A percentile compares a stretch with the other conserved stretches of the same genome.
Evolutionary conservation across 2,329 filamentous ascomycete genomes (phyloP).

Genomic region (Diplodia sapinea): DNA sequence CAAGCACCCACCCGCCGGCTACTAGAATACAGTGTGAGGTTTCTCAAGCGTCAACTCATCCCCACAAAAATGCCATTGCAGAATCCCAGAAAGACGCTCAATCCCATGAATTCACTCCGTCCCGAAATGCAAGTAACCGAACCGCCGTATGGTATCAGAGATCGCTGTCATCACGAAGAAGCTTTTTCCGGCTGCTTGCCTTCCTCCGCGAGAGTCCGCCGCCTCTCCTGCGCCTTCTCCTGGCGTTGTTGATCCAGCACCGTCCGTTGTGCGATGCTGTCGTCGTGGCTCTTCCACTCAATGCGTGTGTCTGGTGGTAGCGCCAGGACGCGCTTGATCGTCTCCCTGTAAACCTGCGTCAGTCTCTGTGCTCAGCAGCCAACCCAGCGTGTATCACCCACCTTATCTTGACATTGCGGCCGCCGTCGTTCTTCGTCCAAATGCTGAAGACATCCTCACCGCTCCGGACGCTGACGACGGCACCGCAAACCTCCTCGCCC

Average conservation of each 20-base stretch:
- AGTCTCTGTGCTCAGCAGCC: neutral
- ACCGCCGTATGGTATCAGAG: slow-evolving; percentile 31
- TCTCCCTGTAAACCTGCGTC: slow-evolving; percentile 69
- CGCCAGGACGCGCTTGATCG: slow-evolving; percentile 85
- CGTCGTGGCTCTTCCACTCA: slow-evolving; percentile 94
- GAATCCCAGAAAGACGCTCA: slow-evolving; percentile 29
- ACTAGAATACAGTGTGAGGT: slow-evolving; percentile 32
- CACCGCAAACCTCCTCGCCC: slow-evolving; percentile 91
- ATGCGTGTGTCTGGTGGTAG: slow-evolving; percentile 90
- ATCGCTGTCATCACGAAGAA: slow-evolving; percentile 33
- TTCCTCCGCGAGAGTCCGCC: slow-evolving; percentile 42
- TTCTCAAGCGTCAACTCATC: slow-evolving; percentile 25
- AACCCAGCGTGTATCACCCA: slow-evolving; percentile 55
- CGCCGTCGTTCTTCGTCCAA: slow-evolving; percentile 93
- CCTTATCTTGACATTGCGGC: slow-evolving; percentile 95
- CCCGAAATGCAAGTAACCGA: slow-evolving; percentile 33
- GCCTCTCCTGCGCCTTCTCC: slow-evolving; percentile 69
- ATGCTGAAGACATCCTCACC: slow-evolving; percentile 97
- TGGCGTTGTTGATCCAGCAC: slow-evolving; percentile 90
- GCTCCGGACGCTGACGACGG: slow-evolving; percentile 90
- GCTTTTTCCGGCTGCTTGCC: slow-evolving; percentile 40
- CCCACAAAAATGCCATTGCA: slow-evolving; percentile 29
- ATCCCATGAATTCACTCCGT: slow-evolving; percentile 32
- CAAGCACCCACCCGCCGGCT: slow-evolving; percentile 25
- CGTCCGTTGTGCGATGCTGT: slow-evolving; percentile 89